Evolutionary conservation across 1,284 basidiomycete species (phyloP).

Genomic region (Cutaneotrichosporon sp.): DNA sequence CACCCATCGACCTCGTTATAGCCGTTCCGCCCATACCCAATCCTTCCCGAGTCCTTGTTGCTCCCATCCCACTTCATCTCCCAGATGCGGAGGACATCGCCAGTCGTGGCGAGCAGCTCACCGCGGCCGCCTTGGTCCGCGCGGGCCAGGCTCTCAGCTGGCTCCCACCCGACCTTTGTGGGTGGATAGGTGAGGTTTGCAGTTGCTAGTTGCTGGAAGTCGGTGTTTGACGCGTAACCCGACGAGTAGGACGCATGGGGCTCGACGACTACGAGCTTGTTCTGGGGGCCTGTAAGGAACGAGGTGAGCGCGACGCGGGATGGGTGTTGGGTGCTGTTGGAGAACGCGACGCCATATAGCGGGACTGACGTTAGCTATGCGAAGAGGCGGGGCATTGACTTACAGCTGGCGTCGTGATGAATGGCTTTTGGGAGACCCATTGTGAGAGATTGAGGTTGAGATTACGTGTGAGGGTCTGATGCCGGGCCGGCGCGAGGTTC

Average conservation of each 20-base stretch:
- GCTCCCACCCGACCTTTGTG: conserved; percentile 49
- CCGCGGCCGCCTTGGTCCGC: conserved; percentile 28
- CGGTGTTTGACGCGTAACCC: conserved; percentile 10
- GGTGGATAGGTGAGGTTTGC: conserved; percentile 40
- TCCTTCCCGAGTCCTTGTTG: conserved; percentile 12
- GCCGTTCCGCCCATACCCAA: conserved; percentile 53
- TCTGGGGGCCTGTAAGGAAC: conserved; percentile 35
- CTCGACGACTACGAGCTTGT: conserved; percentile 44
- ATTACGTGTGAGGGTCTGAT: background rate
- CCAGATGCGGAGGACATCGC: conserved; percentile 83
- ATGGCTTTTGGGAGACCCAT: conserved; percentile 29
- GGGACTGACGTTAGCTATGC: conserved; percentile 29
- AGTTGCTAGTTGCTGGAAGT: conserved; percentile 35
- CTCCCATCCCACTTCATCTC: conserved; percentile 60
- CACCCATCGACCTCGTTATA: conserved; percentile 51
- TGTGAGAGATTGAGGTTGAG: background rate
- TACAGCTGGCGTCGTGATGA: conserved; percentile 27
- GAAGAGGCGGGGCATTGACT: conserved; percentile 4
- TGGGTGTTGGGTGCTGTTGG: conserved; percentile 37
- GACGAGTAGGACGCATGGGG: conserved; percentile 10
- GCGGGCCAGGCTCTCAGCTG: conserved; percentile 27
- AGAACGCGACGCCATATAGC: conserved; percentile 47
- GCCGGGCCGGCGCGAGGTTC: conserved; percentile 1
- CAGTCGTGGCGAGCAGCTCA: conserved; percentile 83
- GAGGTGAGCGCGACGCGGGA: conserved; percentile 42